Conservation (phyloP, 306 rosid species). For the Trifolium subterraneum region DNA sequence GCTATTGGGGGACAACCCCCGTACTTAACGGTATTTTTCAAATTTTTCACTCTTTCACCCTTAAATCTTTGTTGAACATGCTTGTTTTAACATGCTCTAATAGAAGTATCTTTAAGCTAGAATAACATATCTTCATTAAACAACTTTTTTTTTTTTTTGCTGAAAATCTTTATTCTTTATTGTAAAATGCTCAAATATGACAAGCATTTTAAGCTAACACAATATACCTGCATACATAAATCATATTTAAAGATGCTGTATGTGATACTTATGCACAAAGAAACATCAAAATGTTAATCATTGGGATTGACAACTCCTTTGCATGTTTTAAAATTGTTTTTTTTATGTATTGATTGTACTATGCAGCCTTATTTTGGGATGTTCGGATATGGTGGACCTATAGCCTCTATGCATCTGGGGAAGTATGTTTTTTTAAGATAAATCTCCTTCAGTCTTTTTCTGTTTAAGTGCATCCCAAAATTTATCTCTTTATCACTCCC, state of each 20-base stretch:
- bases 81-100: conserved; percentile 3
- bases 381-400: conserved; percentile 77
- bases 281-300: neutral
- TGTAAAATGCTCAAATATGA: neutral
- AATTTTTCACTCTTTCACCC: neutral
- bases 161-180: neutral
- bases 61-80: neutral
- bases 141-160: neutral
- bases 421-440: conserved; percentile 41
- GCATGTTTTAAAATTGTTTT: neutral
- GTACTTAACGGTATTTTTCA: conserved; percentile 52
- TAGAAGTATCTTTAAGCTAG: neutral
- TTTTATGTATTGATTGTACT: conserved; percentile 36
- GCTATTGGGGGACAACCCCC: conserved; percentile 69
- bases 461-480: neutral
- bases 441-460: neutral
- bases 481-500: neutral
- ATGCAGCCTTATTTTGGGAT: conserved; percentile 74
- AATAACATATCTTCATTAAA: neutral
- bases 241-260: neutral
- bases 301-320: neutral
- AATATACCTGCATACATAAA: neutral
- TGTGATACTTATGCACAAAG: neutral
- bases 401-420: conserved; percentile 73
- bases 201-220: neutral